These are phyloP conservation scores for Colletotrichum sp. DNA, from an alignment of 2,329 filamentous ascomycete species.

Conservation along the genomic window DNA sequence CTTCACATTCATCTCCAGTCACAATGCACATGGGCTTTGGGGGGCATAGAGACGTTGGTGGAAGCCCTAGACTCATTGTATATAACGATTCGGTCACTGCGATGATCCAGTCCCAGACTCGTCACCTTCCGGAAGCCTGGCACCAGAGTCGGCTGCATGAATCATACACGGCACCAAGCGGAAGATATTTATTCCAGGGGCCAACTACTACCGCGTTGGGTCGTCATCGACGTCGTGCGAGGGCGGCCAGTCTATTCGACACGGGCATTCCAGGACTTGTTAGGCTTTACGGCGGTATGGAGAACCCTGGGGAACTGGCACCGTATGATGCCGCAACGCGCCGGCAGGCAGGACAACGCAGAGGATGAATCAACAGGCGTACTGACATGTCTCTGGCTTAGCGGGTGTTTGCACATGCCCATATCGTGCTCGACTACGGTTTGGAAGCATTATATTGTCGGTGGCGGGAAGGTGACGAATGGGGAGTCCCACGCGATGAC, in stretches of 20 bases:
- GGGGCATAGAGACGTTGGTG: neutral
- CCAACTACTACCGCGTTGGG: neutral
- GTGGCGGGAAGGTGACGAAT: neutral
- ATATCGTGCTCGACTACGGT: neutral
- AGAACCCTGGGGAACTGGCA: conserved; percentile 48
- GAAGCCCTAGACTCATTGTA: conserved; percentile 38
- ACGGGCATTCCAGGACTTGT: conserved; percentile 47
- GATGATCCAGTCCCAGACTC: conserved; percentile 54
- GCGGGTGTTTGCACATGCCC: neutral
- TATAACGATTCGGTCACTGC: conserved; percentile 53
- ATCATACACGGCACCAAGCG: conserved; percentile 47
- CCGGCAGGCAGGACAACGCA: neutral
- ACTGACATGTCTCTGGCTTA: neutral
- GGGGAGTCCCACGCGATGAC: neutral
- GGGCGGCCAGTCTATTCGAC: conserved; percentile 39
- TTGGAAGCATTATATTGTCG: neutral
- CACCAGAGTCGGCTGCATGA: conserved; percentile 49
- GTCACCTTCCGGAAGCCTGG: conserved; percentile 52
- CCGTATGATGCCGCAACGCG: neutral
- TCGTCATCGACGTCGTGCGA: conserved; percentile 17
- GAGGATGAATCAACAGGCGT: neutral
- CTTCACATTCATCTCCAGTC: neutral
- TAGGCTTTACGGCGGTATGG: conserved; percentile 52
- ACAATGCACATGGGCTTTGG: neutral
- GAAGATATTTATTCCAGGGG: neutral